These are phyloP conservation scores for Beauveria australis DNA, from an alignment of 2,329 filamentous ascomycete species.

Conservation along the genomic window DNA sequence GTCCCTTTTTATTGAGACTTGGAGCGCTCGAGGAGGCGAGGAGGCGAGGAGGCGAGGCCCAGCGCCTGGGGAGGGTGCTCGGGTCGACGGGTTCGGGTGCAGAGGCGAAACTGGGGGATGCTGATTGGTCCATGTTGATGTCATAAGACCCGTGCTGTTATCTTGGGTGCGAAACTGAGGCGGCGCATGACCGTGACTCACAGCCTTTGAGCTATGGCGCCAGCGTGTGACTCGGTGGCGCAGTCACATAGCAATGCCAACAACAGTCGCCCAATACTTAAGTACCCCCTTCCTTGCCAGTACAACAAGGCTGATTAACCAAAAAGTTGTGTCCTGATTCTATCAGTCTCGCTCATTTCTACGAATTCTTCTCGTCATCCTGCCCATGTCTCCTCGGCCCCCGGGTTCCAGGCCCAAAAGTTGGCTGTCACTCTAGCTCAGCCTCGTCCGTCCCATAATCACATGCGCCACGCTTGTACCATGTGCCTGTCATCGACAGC, in stretches of 20 bases:
- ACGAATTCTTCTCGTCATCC: neutral
- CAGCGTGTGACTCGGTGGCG: constrained; percentile 11
- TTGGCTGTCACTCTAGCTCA: neutral
- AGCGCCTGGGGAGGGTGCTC: neutral
- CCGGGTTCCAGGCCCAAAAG: neutral
- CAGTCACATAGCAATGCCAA: constrained; percentile 2
- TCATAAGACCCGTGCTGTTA: constrained; percentile 15
- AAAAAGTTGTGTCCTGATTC: no score
- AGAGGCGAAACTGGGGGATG: constrained; percentile 10
- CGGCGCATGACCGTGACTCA: constrained; percentile 21
- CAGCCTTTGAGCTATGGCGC: neutral
- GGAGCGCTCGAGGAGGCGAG: neutral
- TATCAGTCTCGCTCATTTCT: no score
- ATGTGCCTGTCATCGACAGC: no score
- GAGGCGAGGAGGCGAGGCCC: neutral
- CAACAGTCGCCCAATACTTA: neutral
- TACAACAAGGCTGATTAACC: no score
- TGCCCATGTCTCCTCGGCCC: neutral
- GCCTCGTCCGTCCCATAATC: neutral
- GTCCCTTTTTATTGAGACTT: neutral
- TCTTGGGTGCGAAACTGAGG: constrained; percentile 1
- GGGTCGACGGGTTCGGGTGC: neutral
- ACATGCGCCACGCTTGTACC: constrained; percentile 3
- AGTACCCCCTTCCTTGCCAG: no score
- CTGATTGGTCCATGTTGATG: constrained; percentile 17